Evolutionary conservation across 371 early-diverging fungal genomes (phyloP).

Genomic region (Parasitella parasitica): DNA sequence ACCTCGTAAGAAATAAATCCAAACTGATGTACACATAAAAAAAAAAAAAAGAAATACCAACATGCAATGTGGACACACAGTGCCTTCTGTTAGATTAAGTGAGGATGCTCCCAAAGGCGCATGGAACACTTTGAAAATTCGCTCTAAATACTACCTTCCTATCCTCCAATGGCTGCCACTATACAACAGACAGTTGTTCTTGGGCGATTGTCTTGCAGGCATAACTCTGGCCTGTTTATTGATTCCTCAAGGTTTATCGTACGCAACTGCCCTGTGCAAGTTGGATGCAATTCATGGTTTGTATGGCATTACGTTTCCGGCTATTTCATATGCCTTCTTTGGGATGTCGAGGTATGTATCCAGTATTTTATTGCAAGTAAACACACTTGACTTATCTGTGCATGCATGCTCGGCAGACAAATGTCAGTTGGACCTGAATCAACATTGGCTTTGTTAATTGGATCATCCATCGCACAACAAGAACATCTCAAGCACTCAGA

Average conservation of each 20-base stretch:
- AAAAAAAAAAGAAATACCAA: neutral
- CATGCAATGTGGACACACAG: conserved; percentile 7
- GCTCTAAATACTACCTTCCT: conserved; percentile 88
- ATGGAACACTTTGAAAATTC: conserved; percentile 46
- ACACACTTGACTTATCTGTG: neutral
- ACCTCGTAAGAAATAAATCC: conserved; percentile 19
- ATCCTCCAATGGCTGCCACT: conserved; percentile 85
- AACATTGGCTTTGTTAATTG: conserved; percentile 84
- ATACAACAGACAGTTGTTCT: conserved; percentile 58
- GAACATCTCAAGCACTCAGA: conserved; percentile 33
- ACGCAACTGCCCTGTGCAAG: conserved; percentile 84
- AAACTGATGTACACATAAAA: neutral
- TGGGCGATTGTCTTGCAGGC: conserved; percentile 81
- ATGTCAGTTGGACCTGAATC: conserved; percentile 94
- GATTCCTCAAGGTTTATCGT: conserved; percentile 88
- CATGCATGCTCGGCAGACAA: conserved; percentile 50
- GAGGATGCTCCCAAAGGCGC: conserved; percentile 34
- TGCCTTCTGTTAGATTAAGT: conserved; percentile 32
- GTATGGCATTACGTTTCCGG: conserved; percentile 82
- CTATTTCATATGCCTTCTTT: conserved; percentile 80
- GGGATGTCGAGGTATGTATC: conserved; percentile 78
- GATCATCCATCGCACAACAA: conserved; percentile 66
- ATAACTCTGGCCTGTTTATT: conserved; percentile 87
- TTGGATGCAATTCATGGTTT: conserved; percentile 87
- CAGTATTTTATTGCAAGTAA: neutral